These are phyloP conservation scores for Penicillium canariense DNA, from an alignment of 495 filamentous ascomycete genomes.

Conservation along the genomic window DNA sequence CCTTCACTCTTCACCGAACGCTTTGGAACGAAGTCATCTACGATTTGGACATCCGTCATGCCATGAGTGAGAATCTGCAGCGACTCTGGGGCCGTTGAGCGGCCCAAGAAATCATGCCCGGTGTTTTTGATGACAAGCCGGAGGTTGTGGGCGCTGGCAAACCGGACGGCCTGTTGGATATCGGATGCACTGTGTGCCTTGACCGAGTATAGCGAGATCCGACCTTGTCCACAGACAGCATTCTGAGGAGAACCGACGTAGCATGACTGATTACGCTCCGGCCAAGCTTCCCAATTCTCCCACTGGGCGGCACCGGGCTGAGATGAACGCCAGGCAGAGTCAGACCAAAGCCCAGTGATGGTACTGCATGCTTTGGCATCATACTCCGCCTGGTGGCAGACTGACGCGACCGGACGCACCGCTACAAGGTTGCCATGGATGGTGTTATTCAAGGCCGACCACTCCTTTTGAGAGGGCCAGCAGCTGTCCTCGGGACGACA, in stretches of 20 bases:
- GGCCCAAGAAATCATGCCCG: conserved; percentile 53
- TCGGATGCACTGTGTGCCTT: conserved; percentile 27
- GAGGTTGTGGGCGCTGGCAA: conserved; percentile 34
- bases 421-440: conserved; percentile 38
- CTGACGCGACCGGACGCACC: conserved; percentile 34
- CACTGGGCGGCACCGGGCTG: conserved; percentile 42
- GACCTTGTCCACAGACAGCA: conserved; percentile 27
- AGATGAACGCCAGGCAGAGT: conserved; percentile 26
- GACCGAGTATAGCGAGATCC: conserved; percentile 41
- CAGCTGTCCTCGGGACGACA: conserved; percentile 27
- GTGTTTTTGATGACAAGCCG: conserved; percentile 56
- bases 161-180: conserved; percentile 37
- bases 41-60: conserved; percentile 39
- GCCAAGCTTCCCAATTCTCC: conserved; percentile 50
- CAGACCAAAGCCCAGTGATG: conserved; percentile 21
- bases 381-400: conserved; percentile 40
- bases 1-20: conserved; percentile 27
- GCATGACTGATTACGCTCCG: conserved; percentile 53
- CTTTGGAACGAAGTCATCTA: conserved; percentile 28
- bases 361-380: conserved; percentile 26
- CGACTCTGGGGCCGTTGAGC: conserved; percentile 51
- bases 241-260: conserved; percentile 45
- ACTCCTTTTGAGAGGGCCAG: conserved; percentile 42
- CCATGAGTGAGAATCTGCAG: conserved; percentile 54
- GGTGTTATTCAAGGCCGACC: conserved; percentile 37